Percentiles rank a stretch among this genome's conserved stretches.
phyloP scores from a whole-genome alignment of 2,329 filamentous ascomycete species.

The Coniochaeta sp. region DNA sequence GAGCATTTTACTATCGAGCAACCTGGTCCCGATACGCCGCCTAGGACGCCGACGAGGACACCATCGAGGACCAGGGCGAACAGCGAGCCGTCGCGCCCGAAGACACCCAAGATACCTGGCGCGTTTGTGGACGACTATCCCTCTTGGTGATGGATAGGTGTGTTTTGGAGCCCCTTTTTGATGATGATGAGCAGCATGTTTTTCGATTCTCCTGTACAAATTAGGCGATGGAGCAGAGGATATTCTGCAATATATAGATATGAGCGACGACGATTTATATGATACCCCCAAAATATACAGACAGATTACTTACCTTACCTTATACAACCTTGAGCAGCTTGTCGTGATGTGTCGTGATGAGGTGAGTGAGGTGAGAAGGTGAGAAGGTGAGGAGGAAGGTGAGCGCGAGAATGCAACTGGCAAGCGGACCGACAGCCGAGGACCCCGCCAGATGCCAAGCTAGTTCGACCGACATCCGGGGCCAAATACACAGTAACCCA shows the following conservation, averaged over 20 bases:
- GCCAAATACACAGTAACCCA: no score
- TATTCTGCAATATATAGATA: slow-evolving; percentile 1
- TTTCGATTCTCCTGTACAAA: background rate
- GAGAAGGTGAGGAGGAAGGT: no score
- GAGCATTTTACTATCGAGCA: background rate
- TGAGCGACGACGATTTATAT: background rate
- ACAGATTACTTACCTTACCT: no score
- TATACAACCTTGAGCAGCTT: no score
- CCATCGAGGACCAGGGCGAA: background rate
- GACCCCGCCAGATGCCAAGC: no score
- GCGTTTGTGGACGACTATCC: background rate
- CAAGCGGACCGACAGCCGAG: no score
- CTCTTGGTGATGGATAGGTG: background rate
- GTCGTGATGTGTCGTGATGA: no score
- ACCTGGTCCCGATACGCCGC: background rate
- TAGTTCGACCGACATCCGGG: no score
- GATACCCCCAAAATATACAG: background rate
- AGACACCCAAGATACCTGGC: background rate
- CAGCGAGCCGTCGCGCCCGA: background rate
- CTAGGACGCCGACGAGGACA: no score
- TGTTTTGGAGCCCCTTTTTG: background rate
- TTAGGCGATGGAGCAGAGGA: background rate
- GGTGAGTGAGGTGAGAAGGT: no score
- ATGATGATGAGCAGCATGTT: background rate
- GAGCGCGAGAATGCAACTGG: no score